Evolutionary conservation across 2,329 filamentous ascomycete species (phyloP).

Genomic region (Sordariomycetes sp.): DNA sequence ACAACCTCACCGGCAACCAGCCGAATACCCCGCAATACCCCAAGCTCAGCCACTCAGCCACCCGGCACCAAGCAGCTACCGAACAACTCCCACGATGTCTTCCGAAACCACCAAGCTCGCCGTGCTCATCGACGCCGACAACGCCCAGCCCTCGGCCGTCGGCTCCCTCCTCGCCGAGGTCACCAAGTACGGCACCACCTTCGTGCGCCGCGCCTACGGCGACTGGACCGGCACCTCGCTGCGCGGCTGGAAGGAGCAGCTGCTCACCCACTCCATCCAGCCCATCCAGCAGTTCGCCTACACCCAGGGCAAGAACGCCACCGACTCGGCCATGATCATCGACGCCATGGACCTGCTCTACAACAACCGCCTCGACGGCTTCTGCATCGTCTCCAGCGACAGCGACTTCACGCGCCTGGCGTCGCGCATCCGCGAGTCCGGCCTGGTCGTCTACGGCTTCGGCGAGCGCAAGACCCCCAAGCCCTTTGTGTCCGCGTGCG

Average conservation of each 20-base stretch:
- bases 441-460: constrained; percentile 21
- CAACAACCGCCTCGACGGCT: constrained; percentile 18
- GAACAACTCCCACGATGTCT: neutral
- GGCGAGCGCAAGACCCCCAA: constrained; percentile 19
- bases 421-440: constrained; percentile 19
- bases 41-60: too few relatives aligned
- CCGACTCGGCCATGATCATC: constrained; percentile 23
- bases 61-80: neutral
- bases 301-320: constrained; percentile 22
- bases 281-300: constrained; percentile 25
- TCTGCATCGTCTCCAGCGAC: constrained; percentile 22
- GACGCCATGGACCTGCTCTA: constrained; percentile 26
- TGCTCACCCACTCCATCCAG: constrained; percentile 20
- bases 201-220: constrained; percentile 20
- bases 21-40: too few relatives aligned
- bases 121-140: constrained; percentile 22
- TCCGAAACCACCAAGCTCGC: constrained; percentile 14
- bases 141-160: constrained; percentile 13
- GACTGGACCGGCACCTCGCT: constrained; percentile 19
- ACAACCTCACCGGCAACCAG: too few relatives aligned
- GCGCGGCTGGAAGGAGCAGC: constrained; percentile 17
- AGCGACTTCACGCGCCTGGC: constrained; percentile 24
- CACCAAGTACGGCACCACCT: constrained; percentile 20
- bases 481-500: constrained; percentile 19
- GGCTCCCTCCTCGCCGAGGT: constrained; percentile 16